Base-by-base conservation (phyloP, 257 asterid genomes). In the Petrea volubilis region DNA sequence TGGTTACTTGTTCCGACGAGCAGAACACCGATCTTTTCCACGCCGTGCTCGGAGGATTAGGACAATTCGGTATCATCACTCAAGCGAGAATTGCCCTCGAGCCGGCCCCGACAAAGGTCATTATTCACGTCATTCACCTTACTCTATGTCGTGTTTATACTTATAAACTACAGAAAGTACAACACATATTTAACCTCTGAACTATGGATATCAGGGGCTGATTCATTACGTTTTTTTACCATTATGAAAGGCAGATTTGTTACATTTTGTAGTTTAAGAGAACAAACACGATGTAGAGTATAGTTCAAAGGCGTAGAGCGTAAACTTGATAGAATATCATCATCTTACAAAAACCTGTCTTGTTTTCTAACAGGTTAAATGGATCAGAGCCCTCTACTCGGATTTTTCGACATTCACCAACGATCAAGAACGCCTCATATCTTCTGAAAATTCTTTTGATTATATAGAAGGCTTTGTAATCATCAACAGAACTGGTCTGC, bases 41-140 rank as follows among this genome's bases (percentile, higher is more conserved):
- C n/a, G 90, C 82, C 2, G 95, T 85, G 7, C 92, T 90, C 10
- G 98, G 98, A 12, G 98, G 98, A 71, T 64, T 93, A 40, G 98
- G 97, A 59, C 96, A 93, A 53, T 90, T 93, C 64, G 98, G 98
- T 3, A 69, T 93, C 69, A 90, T 93, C 27, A 93, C 97, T 6
- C 67, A 73, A 44, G 98, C 97, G 12, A 79, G 95, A 73, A 90
- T 90, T 41, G 85, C 89, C n/a, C 93, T 93, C 1, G 92, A 88
- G 67, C 77, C 81, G 15, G 96, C 97, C 28, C 96, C 97, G 12
- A 82, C 38, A 47, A 82, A 72, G 96, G 96, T 84, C 5, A 17
- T 21, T 17, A 64, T 0, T 5, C 13, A 52, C 28, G 33, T 46
- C 52, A 46, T 15, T 24, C n/a, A n/a, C n/a, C n/a, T n/a, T n/a